These are phyloP conservation scores for Corynespora cassiicola DNA, from an alignment of 2,329 filamentous ascomycete genomes.

Conservation along the genomic window DNA sequence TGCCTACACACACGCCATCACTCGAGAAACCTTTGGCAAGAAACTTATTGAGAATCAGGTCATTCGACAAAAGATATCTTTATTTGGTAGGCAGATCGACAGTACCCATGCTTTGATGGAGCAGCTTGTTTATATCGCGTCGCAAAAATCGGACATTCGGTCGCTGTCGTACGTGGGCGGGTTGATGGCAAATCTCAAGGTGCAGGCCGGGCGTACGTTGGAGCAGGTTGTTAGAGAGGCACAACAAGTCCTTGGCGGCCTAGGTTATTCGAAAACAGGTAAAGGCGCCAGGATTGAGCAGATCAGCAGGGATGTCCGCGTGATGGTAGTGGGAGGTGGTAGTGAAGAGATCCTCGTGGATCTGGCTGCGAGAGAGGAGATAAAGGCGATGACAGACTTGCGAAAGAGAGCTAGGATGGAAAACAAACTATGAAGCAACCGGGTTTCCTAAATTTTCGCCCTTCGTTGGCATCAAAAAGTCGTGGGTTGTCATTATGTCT, in stretches of 20 bases:
- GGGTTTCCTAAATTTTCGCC: no score
- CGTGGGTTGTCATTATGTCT: no score
- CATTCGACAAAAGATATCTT: slow-evolving; percentile 71
- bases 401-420: no score
- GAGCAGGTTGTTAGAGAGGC: slow-evolving; percentile 80
- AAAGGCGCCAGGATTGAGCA: slow-evolving; percentile 70
- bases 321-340: slow-evolving; percentile 66
- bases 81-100: slow-evolving; percentile 61
- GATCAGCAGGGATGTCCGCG: slow-evolving; percentile 82
- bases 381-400: no score
- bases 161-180: no score
- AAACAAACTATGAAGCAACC: no score
- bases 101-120: slow-evolving; percentile 82
- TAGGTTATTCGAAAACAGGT: slow-evolving; percentile 83
- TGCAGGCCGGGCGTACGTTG: slow-evolving; percentile 76
- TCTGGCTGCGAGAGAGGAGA: slow-evolving; percentile 78
- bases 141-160: no score
- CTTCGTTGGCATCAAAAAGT: no score
- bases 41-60: slow-evolving; percentile 79
- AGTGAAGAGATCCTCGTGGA: slow-evolving; percentile 81
- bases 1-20: slow-evolving; percentile 82
- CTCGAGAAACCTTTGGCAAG: slow-evolving; percentile 80
- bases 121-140: slow-evolving; percentile 73
- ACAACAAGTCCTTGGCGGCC: slow-evolving; percentile 77
- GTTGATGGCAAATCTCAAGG: slow-evolving; percentile 80